phyloP scores from a whole-genome alignment of 306 rosid species.

The Lagenaria siceraria region DNA sequence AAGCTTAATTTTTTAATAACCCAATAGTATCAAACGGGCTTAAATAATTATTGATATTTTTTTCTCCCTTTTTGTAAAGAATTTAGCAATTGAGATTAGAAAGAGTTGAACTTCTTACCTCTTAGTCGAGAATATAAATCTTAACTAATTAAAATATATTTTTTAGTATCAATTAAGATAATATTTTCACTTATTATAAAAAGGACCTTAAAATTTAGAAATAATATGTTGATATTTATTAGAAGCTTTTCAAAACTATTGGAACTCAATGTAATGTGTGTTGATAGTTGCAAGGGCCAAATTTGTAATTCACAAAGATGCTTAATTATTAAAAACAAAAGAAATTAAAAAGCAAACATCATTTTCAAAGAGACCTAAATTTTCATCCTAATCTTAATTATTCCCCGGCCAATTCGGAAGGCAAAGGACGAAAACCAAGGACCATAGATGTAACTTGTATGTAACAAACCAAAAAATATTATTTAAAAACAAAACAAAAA shows the following conservation, averaged over 20 bases:
- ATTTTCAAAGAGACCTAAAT: not conserved
- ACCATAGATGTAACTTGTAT: not conserved
- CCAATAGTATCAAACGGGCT: fast-evolving
- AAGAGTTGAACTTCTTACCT: too few relatives aligned
- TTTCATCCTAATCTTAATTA: not conserved
- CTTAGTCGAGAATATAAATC: too few relatives aligned
- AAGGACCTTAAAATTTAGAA: too few relatives aligned
- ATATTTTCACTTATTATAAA: too few relatives aligned
- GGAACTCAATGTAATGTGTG: not conserved
- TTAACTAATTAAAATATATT: too few relatives aligned
- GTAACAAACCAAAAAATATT: not conserved
- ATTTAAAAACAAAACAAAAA: not conserved
- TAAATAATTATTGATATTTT: too few relatives aligned
- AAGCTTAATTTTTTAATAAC: too few relatives aligned
- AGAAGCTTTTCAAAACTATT: not conserved
- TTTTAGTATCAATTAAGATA: too few relatives aligned
- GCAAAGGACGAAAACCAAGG: not conserved
- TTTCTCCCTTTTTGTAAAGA: too few relatives aligned
- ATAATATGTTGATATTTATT: too few relatives aligned
- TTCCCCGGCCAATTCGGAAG: not conserved
- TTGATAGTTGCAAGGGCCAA: not conserved
- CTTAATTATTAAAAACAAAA: not conserved
- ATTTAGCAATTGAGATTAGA: too few relatives aligned
- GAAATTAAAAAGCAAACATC: not conserved
- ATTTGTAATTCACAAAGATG: not conserved